Percentiles rank a stretch among this genome's conserved stretches.
These are phyloP conservation scores for Rhododendron simsii DNA, from an alignment of 148 eudicot species.

Conservation along the genomic window DNA sequence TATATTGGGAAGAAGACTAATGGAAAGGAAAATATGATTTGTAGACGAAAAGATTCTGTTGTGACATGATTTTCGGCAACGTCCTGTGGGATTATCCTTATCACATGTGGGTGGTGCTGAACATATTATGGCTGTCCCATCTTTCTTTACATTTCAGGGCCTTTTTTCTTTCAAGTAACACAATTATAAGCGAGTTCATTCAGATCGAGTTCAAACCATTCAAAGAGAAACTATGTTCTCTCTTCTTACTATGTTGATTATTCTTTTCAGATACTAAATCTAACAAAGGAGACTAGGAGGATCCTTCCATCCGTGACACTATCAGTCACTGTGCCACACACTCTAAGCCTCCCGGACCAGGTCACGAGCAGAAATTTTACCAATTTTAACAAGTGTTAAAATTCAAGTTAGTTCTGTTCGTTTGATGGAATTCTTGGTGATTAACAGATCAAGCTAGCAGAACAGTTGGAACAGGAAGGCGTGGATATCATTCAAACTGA, in stretches of 20 bases:
- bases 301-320: constrained; percentile 64
- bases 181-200: background rate
- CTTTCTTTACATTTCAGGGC: background rate
- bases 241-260: background rate
- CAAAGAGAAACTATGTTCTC: background rate
- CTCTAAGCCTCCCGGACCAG: constrained; percentile 89
- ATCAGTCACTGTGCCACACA: constrained; percentile 93
- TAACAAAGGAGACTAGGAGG: constrained; percentile 69
- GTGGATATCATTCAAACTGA: constrained; percentile 87
- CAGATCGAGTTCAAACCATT: background rate
- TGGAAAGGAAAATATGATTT: background rate
- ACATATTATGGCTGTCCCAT: background rate
- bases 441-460: constrained; percentile 68
- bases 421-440: background rate
- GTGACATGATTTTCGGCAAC: background rate
- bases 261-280: constrained; percentile 49
- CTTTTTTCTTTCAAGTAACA: background rate
- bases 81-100: background rate
- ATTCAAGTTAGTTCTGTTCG: background rate
- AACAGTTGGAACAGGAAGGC: constrained; percentile 72
- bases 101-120: background rate
- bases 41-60: background rate
- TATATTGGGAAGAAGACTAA: background rate
- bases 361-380: constrained; percentile 14
- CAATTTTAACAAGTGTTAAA: background rate